These are phyloP conservation scores for Psilocybe azurescens DNA, from an alignment of 768 basidiomycete genomes.

Conservation along the genomic window DNA sequence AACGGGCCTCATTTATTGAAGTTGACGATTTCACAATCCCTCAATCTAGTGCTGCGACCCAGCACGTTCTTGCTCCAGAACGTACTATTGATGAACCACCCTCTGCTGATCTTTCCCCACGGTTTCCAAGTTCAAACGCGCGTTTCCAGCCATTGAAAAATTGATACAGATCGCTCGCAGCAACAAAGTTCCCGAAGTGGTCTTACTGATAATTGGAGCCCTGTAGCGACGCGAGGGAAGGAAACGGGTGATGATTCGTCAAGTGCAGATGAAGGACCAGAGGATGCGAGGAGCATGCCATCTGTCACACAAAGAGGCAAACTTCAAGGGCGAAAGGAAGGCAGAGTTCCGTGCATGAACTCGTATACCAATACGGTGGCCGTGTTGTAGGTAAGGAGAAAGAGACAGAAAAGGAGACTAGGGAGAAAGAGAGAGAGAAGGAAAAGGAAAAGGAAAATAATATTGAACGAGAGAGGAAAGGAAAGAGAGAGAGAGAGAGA, in stretches of 20 bases:
- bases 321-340: conserved; percentile 53
- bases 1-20: conserved; percentile 72
- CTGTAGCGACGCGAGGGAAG: conserved; percentile 31
- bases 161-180: conserved; percentile 24
- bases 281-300: conserved; percentile 41
- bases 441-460: conserved; percentile 32
- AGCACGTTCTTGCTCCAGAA: conserved; percentile 37
- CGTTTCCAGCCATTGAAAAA: conserved; percentile 41
- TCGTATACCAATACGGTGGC: conserved; percentile 82
- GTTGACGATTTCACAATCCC: conserved; percentile 44
- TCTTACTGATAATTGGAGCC: conserved; percentile 56
- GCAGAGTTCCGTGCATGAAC: conserved; percentile 84
- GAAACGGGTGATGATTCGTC: conserved; percentile 47
- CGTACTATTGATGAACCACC: conserved; percentile 18
- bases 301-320: conserved; percentile 28
- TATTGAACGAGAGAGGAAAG: conserved; percentile 12
- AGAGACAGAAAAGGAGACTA: conserved; percentile 40
- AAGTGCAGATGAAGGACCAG: conserved; percentile 65
- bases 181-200: conserved; percentile 13
- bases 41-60: conserved; percentile 38
- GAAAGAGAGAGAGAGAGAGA: conserved; percentile 38
- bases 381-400: conserved; percentile 50
- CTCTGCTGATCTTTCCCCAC: conserved; percentile 39
- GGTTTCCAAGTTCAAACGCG: conserved; percentile 39
- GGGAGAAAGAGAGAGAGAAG: conserved; percentile 6